Conservation (phyloP, 2,329 filamentous ascomycete genomes). For the Aspergillus sp. region DNA sequence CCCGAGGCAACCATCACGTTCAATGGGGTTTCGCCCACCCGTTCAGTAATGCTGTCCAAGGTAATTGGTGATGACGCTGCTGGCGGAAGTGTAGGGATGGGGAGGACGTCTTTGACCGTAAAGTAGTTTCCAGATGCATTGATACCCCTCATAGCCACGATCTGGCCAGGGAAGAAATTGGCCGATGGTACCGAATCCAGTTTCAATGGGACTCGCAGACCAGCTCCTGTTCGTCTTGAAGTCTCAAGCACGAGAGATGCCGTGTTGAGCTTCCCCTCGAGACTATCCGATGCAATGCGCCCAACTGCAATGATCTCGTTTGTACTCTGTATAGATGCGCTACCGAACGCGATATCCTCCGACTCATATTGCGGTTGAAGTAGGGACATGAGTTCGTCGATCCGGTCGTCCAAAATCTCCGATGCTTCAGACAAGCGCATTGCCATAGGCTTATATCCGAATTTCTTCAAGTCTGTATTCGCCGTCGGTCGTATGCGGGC, state of each 20-base stretch:
- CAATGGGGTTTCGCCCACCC: constrained; percentile 64
- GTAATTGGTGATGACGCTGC: constrained; percentile 63
- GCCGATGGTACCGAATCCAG: constrained; percentile 62
- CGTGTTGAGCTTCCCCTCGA: constrained; percentile 77
- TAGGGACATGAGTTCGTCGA: constrained; percentile 76
- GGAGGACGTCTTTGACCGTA: constrained; percentile 67
- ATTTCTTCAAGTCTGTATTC: constrained; percentile 82
- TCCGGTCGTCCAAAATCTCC: constrained; percentile 88
- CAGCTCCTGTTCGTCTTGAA: constrained; percentile 74
- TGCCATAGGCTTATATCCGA: constrained; percentile 83
- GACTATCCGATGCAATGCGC: constrained; percentile 77
- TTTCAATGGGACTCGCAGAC: constrained; percentile 72
- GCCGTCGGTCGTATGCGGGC: constrained; percentile 77
- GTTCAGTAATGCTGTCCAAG: constrained; percentile 62
- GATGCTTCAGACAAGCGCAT: constrained; percentile 93
- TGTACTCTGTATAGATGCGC: constrained; percentile 75
- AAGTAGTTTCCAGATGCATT: constrained; percentile 85
- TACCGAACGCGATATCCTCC: constrained; percentile 77
- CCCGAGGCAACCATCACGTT: constrained; percentile 73
- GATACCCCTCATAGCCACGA: constrained; percentile 77
- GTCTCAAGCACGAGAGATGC: constrained; percentile 84
- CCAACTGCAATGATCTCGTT: constrained; percentile 85
- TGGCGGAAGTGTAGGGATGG: constrained; percentile 65
- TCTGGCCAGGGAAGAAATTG: constrained; percentile 90
- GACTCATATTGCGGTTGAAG: constrained; percentile 68